Base-by-base conservation (phyloP, 371 early-diverging fungal species). In the Syncephalastrum sp. region DNA sequence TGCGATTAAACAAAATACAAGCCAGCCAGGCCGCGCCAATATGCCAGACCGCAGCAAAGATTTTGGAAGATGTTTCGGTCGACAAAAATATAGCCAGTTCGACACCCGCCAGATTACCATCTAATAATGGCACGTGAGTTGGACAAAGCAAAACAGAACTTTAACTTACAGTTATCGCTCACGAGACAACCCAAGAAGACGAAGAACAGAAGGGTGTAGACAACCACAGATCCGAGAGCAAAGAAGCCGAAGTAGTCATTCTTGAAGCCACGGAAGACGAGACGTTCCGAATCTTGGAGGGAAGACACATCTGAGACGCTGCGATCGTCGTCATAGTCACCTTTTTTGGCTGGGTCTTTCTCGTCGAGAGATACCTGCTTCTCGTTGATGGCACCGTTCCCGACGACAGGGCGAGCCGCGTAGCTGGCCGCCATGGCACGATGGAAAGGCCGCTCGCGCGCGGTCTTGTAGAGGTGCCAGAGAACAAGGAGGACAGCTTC, bases 41-140 rank as follows among this genome's bases (percentile, higher is more conserved):
- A 49, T 86, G 85, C 91, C 91, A 91, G 21, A 85, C 72, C n/a
- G 85, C 73, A 50, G 84, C 81, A 55, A 88, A 89, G 41, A 83
- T 81, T 21, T 75, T 69, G 48, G 82, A 82, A 3, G 84, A 79
- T 27, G 79, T 63, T 51, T 83, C 79, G 17, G 82, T 79, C 58
- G 81, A 65, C 47, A 77, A 71, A 57, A 87, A 83, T 10, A 84
- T 67, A 21, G 64, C 57, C 50, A 66, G 71, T 15, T 59, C 60
- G 29, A 59, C 58, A 15, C 73, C 58, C 27, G 68, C 51, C 54
- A 84, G 64, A n/a, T 65, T 74, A 21, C 72, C 76, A 60, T 83
- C 70, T 74, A n/a, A 24, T 41, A 82, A 63, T 89, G 87, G 2
- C 73, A 59, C 16, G 82, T 79, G n/a, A 87, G 65, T 19, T 83